These are phyloP conservation scores for Achaetomium macrosporum DNA, from an alignment of 2,329 filamentous ascomycete genomes.

Conservation along the genomic window DNA sequence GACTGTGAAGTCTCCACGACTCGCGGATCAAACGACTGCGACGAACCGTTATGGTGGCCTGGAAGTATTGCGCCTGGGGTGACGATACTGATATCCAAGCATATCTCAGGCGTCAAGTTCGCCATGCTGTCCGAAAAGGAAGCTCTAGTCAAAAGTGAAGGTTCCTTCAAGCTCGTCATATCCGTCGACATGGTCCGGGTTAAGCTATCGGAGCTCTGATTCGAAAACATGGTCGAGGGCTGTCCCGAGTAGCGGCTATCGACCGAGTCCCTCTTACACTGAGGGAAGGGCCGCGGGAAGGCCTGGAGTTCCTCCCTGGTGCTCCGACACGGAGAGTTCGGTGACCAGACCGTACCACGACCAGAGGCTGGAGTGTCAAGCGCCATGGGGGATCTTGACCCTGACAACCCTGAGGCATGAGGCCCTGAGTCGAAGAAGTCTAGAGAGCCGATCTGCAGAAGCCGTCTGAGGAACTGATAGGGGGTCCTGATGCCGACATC, in stretches of 20 bases:
- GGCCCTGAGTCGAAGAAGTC: constrained; percentile 26
- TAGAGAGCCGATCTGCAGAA: constrained; percentile 29
- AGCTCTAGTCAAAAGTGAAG: constrained; percentile 9
- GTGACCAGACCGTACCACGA: constrained; percentile 6
- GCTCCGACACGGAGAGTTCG: background rate
- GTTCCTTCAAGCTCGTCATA: constrained; percentile 23
- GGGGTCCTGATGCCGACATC: constrained; percentile 28
- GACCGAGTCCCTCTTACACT: constrained; percentile 16
- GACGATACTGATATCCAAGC: constrained; percentile 6
- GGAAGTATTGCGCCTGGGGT: constrained; percentile 11
- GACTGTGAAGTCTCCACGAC: background rate
- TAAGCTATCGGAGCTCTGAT: constrained; percentile 21
- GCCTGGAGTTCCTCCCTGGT: background rate
- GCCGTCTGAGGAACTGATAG: constrained; percentile 27
- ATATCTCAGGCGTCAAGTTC: constrained; percentile 6
- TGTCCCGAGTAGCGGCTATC: constrained; percentile 17
- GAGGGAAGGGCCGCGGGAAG: constrained; percentile 4
- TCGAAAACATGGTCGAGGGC: constrained; percentile 19
- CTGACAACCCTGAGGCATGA: background rate
- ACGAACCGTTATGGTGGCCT: background rate
- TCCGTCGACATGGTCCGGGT: constrained; percentile 20
- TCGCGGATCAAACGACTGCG: constrained; percentile 5
- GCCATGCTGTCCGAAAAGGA: constrained; percentile 9
- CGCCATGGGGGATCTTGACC: background rate
- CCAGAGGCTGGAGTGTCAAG: constrained; percentile 6